These are phyloP conservation scores for Arabidopsis hybrid DNA, from an alignment of 441 rosid species.

Conservation along the genomic window DNA sequence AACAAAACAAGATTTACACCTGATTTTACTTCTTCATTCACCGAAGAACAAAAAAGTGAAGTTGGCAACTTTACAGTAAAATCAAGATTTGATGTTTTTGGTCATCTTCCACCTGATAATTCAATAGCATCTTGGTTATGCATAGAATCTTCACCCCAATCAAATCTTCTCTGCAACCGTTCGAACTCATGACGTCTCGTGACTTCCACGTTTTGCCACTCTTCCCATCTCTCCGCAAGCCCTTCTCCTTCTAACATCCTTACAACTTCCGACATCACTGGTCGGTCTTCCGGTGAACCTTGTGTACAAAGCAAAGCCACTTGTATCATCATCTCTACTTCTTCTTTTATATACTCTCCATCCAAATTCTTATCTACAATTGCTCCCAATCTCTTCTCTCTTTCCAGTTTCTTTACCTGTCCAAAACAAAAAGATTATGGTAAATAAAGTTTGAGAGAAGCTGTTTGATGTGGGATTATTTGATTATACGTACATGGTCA, in stretches of 20 bases:
- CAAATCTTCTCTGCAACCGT: slow-evolving; percentile 79
- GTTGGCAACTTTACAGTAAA: slow-evolving; percentile 32
- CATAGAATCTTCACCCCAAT: slow-evolving; percentile 86
- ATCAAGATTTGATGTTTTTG: slow-evolving; percentile 14
- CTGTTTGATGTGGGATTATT: neutral
- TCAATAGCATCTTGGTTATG: slow-evolving; percentile 84
- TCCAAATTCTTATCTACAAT: slow-evolving; percentile 76
- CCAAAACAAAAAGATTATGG: slow-evolving; percentile 6
- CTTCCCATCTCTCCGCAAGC: slow-evolving; percentile 96
- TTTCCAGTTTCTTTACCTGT: slow-evolving; percentile 57
- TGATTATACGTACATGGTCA: slow-evolving; percentile 72
- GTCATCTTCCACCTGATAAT: slow-evolving; percentile 90
- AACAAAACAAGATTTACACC: neutral
- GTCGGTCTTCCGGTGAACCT: slow-evolving; percentile 83
- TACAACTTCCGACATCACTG: slow-evolving; percentile 91
- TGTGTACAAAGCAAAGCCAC: slow-evolving; percentile 93
- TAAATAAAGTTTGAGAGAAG: slow-evolving; percentile 2
- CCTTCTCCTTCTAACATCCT: slow-evolving; percentile 99
- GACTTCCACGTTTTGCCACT: slow-evolving; percentile 90
- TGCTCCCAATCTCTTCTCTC: slow-evolving; percentile 79
- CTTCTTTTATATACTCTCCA: slow-evolving; percentile 57
- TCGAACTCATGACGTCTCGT: slow-evolving; percentile 87
- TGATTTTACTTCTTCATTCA: neutral
- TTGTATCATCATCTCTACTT: slow-evolving; percentile 90
- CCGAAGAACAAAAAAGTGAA: neutral